phyloP scores from a whole-genome alignment of 768 basidiomycete species.

The Nevesoporus exiguus region DNA sequence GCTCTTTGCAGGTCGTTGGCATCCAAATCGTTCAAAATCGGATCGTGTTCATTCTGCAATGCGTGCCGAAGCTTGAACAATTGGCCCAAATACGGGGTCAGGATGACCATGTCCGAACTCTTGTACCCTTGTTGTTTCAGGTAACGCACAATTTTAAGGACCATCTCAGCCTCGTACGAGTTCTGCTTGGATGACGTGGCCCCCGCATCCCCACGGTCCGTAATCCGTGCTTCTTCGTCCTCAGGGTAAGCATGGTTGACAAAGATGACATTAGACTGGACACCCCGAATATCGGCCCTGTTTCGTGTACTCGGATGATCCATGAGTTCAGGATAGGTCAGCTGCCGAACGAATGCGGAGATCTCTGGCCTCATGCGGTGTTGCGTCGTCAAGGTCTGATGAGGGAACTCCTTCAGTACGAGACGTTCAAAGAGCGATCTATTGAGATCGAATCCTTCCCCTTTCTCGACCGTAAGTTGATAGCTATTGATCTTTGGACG shows the following conservation, averaged over 20 bases:
- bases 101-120: conserved; percentile 54
- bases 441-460: conserved; percentile 65
- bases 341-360: conserved; percentile 54
- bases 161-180: conserved; percentile 56
- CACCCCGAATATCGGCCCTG: conserved; percentile 51
- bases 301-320: conserved; percentile 50
- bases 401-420: conserved; percentile 59
- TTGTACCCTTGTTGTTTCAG: conserved; percentile 68
- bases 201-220: conserved; percentile 46
- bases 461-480: conserved; percentile 62
- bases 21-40: conserved; percentile 63
- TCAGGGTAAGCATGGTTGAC: conserved; percentile 58
- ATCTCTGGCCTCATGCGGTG: conserved; percentile 79
- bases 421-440: conserved; percentile 68
- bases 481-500: conserved; percentile 74
- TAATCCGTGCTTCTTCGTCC: conserved; percentile 40
- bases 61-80: conserved; percentile 45
- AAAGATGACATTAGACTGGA: conserved; percentile 60
- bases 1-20: conserved; percentile 55
- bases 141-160: conserved; percentile 63
- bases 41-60: conserved; percentile 48
- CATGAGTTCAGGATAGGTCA: conserved; percentile 67
- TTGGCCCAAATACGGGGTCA: conserved; percentile 72
- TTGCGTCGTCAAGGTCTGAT: conserved; percentile 51
- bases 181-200: conserved; percentile 61